A percentile compares a stretch with the other conserved stretches of the same genome.
Conservation (phyloP, 2,329 filamentous ascomycete species). For the Fusarium sulawesiense region DNA sequence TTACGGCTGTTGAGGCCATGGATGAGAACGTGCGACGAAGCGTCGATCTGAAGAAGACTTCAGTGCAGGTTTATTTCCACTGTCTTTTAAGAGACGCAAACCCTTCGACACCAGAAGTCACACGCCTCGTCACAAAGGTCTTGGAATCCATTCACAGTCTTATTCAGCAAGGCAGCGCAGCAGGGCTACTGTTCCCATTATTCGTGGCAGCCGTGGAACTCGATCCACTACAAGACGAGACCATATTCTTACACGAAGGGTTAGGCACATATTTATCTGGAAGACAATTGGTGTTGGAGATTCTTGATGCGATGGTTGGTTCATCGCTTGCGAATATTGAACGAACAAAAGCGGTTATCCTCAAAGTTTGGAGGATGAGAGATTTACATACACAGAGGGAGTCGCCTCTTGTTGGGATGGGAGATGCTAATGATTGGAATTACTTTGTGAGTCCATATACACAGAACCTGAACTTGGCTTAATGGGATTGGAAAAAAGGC, state of each 20-base stretch:
- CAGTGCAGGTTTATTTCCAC: slow-evolving; percentile 58
- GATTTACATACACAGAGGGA: slow-evolving; percentile 46
- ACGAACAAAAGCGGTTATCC: slow-evolving; percentile 58
- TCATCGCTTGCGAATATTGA: slow-evolving; percentile 57
- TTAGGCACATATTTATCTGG: slow-evolving; percentile 4
- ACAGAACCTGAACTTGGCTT: slow-evolving; percentile 45
- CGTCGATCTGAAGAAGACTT: slow-evolving; percentile 51
- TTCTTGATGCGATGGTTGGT: slow-evolving; percentile 52
- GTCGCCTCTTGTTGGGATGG: not conserved
- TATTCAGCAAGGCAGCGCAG: slow-evolving; percentile 32
- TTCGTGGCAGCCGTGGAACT: slow-evolving; percentile 42
- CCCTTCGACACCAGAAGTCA: slow-evolving; percentile 47
- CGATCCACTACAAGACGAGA: slow-evolving; percentile 31
- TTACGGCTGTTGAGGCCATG: not conserved
- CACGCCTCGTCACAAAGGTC: slow-evolving; percentile 20
- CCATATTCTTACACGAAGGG: not conserved
- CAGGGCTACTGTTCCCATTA: slow-evolving; percentile 35
- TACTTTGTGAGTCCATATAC: slow-evolving; percentile 46
- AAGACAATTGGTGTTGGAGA: slow-evolving; percentile 35
- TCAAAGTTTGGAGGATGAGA: slow-evolving; percentile 59
- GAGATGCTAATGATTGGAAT: slow-evolving; percentile 42
- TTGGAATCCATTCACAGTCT: slow-evolving; percentile 13
- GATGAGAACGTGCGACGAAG: slow-evolving; percentile 41
- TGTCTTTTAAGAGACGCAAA: slow-evolving; percentile 57
- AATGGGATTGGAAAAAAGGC: not conserved